Conservation (phyloP, 1,139 yeast genomes). For the Taiozyma sp. region DNA sequence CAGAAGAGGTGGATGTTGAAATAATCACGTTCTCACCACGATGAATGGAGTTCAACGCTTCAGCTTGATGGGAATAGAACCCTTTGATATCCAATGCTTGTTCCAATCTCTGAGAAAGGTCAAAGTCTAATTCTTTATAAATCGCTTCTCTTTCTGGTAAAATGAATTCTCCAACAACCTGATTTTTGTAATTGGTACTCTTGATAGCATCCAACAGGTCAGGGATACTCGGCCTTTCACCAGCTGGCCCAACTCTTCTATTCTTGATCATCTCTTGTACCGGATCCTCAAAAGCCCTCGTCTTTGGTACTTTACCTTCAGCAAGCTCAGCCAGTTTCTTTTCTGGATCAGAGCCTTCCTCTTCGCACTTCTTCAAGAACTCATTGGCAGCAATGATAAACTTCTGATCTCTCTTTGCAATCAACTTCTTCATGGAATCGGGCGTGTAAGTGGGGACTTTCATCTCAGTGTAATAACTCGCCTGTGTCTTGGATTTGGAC, state of each 20-base stretch:
- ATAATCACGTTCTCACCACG: conserved; percentile 65
- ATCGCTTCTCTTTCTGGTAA: conserved; percentile 41
- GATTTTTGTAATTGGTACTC: conserved; percentile 50
- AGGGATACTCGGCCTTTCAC: conserved; percentile 33
- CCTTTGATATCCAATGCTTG: conserved; percentile 42
- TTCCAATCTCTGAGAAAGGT: conserved; percentile 40
- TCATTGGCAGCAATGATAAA: conserved; percentile 40
- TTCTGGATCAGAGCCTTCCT: conserved; percentile 33
- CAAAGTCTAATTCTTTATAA: conserved; percentile 35
- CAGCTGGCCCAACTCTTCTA: conserved; percentile 23
- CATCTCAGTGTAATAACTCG: conserved; percentile 29
- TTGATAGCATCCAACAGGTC: conserved; percentile 45
- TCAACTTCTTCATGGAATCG: conserved; percentile 52
- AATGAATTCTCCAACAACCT: conserved; percentile 44
- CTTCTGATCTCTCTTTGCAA: conserved; percentile 49
- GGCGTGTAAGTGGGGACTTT: conserved; percentile 40
- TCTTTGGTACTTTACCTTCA: conserved; percentile 40
- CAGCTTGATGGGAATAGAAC: conserved; percentile 77
- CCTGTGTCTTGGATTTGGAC: conserved; percentile 34
- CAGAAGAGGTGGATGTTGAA: conserved; percentile 92
- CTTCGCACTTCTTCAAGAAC: conserved; percentile 33
- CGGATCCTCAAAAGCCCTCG: conserved; percentile 42
- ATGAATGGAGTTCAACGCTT: conserved; percentile 57
- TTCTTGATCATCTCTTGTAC: conserved; percentile 39
- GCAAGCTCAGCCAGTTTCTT: conserved; percentile 32